phyloP scores from a whole-genome alignment of 495 filamentous ascomycete species.

The Cudoniella acicularis region DNA sequence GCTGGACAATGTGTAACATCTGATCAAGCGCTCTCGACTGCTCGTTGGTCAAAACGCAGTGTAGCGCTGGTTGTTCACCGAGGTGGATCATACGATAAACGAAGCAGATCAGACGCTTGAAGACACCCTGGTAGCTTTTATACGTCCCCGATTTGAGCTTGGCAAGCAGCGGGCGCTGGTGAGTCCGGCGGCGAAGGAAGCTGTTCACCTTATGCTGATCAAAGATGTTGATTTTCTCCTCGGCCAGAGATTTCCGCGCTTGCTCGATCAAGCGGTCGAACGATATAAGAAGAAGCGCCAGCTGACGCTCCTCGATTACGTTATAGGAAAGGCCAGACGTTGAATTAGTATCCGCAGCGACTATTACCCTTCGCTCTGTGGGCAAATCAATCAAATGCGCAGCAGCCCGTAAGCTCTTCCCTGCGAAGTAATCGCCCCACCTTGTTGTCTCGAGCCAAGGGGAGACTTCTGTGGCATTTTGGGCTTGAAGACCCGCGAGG shows the following conservation, averaged over 20 bases:
- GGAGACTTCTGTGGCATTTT: not conserved
- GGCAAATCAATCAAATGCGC: not conserved
- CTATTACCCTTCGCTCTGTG: not conserved
- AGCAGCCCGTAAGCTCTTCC: not conserved
- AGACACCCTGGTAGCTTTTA: slow-evolving; percentile 5
- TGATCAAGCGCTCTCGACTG: slow-evolving; percentile 1
- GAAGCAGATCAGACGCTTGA: slow-evolving; percentile 10
- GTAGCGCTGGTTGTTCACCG: not conserved
- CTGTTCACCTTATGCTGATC: slow-evolving; percentile 6
- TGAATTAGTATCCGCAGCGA: not conserved
- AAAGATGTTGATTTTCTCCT: slow-evolving; percentile 9
- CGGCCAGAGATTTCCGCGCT: not conserved
- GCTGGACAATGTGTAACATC: too few relatives aligned
- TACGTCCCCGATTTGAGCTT: slow-evolving; percentile 3
- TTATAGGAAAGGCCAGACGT: not conserved
- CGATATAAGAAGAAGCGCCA: slow-evolving; percentile 1
- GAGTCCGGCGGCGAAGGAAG: slow-evolving; percentile 1
- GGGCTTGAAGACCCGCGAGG: not conserved
- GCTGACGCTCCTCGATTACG: too few relatives aligned
- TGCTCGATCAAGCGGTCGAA: slow-evolving; percentile 4
- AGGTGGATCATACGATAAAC: slow-evolving; percentile 1
- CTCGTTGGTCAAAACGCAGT: not conserved
- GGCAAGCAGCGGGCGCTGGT: not conserved
- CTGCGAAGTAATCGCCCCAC: not conserved
- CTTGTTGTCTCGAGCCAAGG: not conserved